Base-by-base conservation (phyloP, 129 eudicot genomes). In the Tagetes erecta region DNA sequence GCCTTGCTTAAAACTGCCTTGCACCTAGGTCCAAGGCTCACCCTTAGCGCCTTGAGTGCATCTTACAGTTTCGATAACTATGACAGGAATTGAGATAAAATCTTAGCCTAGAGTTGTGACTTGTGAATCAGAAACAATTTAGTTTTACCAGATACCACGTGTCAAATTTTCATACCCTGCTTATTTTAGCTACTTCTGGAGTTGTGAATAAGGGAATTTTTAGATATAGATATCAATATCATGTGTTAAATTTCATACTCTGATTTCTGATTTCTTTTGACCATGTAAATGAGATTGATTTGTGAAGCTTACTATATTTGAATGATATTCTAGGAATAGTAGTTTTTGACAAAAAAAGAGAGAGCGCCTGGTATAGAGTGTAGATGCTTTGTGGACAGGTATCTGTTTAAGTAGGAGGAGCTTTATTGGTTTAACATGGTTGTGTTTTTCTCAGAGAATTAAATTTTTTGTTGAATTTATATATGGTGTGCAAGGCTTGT, bases 341-440 rank as follows among this genome's bases (percentile, higher is more conserved):
- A 35, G 46, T 35, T 49, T 70, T 50, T 46, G 60, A 39, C 50
- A 27, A 41, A 41, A 3, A 31, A 46, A n/a, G 5, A 70, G 40
- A 8, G 14, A 52, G 39, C 35, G 20, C 66, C 34, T 67, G 46
- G 36, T 12, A 33, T 33, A 3, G 41, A 38, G 64, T 75, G 33
- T 49, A 50, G 72, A 64, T 13, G 55, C 36, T 49, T 64, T 75
- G 34, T 31, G 65, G 72, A 37, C 30, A 42, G 45, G 30, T 8
- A 13, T 65, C 67, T 66, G 13, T 53, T 67, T 20, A 40, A 5
- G 56, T 52, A 31, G 53, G 64, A 8, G n/a, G 64, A 8, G n/a
- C 64, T 33, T 33, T 57, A 8, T 8, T 57, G 2, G 33, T 8
- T 58, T n/a, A 56, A 33, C 4, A 73, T 44, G 69, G 13, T 3